Evolutionary conservation across 345 rosid species (phyloP), one percentile per base, ranked within the genome.

Genomic region (Salix udensis): DNA sequence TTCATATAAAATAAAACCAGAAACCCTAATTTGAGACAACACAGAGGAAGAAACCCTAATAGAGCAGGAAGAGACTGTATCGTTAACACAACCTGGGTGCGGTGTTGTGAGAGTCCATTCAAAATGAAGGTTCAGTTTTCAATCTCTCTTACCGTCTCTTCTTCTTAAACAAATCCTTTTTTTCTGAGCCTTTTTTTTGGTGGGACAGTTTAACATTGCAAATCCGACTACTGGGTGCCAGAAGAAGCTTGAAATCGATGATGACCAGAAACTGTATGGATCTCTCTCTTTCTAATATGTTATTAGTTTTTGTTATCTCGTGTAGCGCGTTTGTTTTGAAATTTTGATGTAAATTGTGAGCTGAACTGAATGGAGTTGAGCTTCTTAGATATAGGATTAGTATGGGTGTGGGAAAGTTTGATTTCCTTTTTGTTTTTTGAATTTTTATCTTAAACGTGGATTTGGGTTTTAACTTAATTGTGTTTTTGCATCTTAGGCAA

Each of bases 161-260:
- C 16, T 46, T n/a, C 30, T 37, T 46, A 62, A 31, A 12, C 23
- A 40, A 61, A 73, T 9, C 40, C 46, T 1, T 46, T 16, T 10
- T 31, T 21, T 65, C 40, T 48, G 6, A 42, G 12, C 23, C 23
- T 13, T 16, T 26, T 40, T n/a, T 39, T 61, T 15, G 42, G 15
- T 1, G 55, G 15, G 71, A n/a, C 73, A 72, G 81, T 78, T 78
- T 72, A 78, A 78, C 60, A 78, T 78, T 30, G 81, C 81, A 55
- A 78, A 78, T 40, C 81, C 81, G 16, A 78, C 81, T 24, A 78
- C 81, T 67, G 77, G 77, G 13, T 78, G 81, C 76, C 81, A 78
- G 73, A 78, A 78, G 76, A 78, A 78, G 68, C 81, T 78, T 34
- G 81, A 78, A 65, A 78, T 78, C 19, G 81, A 78, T 67, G 81